Conservation (phyloP, 2,329 filamentous ascomycete species). For the Ascochyta koolunga region DNA sequence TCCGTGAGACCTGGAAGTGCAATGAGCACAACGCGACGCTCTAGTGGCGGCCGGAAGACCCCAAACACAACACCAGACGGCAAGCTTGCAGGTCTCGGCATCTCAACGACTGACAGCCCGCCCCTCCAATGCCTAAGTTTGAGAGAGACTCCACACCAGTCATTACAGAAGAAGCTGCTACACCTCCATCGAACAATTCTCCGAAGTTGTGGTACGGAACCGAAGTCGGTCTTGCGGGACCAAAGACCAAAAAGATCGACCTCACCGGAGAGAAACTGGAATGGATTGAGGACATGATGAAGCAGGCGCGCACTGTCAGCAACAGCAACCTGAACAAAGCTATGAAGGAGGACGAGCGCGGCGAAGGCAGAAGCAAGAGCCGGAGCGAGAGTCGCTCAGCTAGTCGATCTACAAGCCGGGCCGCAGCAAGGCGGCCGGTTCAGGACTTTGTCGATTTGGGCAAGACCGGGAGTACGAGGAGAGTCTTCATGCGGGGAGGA, state of each 20-base stretch:
- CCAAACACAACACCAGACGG: conserved; percentile 38
- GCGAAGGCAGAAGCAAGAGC: conserved; percentile 32
- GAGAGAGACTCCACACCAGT: conserved; percentile 28
- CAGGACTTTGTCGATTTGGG: conserved; percentile 70
- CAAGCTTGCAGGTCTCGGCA: conserved; percentile 11
- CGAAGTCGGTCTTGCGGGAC: conserved; percentile 72
- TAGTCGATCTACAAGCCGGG: conserved; percentile 25
- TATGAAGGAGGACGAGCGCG: conserved; percentile 23
- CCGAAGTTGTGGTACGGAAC: conserved; percentile 46
- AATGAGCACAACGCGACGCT: conserved; percentile 33
- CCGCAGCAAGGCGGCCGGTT: conserved; percentile 21
- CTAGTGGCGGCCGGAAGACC: conserved; percentile 34
- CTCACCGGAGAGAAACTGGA: conserved; percentile 72
- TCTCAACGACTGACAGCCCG: conserved; percentile 25
- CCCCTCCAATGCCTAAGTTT: conserved; percentile 35
- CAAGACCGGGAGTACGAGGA: conserved; percentile 74
- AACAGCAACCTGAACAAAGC: conserved; percentile 59
- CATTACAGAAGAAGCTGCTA: conserved; percentile 32
- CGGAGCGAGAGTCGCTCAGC: conserved; percentile 39
- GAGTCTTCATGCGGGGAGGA: conserved; percentile 65
- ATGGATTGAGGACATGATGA: conserved; percentile 84
- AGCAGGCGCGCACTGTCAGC: conserved; percentile 75
- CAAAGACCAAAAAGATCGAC: conserved; percentile 68
- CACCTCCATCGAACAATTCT: conserved; percentile 37
- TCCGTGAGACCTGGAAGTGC: conserved; percentile 38